These are phyloP conservation scores for Tilletiaria anomala DNA, from an alignment of 1,284 basidiomycete genomes.

Conservation along the genomic window DNA sequence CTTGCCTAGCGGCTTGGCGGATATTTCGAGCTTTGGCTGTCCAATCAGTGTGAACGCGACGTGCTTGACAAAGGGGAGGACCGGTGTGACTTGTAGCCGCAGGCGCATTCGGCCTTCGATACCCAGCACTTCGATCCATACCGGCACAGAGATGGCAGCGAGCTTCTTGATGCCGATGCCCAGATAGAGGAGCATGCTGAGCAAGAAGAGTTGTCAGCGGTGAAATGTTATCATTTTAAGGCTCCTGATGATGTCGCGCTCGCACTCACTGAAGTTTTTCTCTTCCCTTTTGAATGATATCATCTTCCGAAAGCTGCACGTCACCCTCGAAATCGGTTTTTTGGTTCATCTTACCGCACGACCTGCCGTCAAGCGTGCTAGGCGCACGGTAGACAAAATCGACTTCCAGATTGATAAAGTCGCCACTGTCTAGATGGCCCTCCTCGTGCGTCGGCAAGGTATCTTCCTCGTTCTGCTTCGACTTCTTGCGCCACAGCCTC, in stretches of 20 bases:
- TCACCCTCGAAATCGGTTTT: neutral
- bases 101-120: constrained; percentile 31
- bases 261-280: constrained; percentile 2
- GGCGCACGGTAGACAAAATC: constrained; percentile 23
- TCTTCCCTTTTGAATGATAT: neutral
- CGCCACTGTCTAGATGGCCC: constrained; percentile 26
- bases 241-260: neutral
- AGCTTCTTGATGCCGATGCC: constrained; percentile 31
- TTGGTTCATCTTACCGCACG: constrained; percentile 4
- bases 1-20: constrained; percentile 27
- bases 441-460: no score
- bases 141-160: constrained; percentile 28
- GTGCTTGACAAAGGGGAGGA: constrained; percentile 28
- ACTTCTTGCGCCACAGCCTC: no score
- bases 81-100: constrained; percentile 27
- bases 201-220: no score
- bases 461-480: no score
- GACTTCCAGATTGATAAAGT: constrained; percentile 28
- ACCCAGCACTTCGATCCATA: constrained; percentile 32
- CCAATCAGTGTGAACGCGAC: constrained; percentile 28
- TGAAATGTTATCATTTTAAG: neutral
- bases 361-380: constrained; percentile 8
- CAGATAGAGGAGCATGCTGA: constrained; percentile 11
- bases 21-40: constrained; percentile 27
- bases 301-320: neutral